Conservation (phyloP, 768 basidiomycete species). For the Trichaptum fuscoviolaceum region DNA sequence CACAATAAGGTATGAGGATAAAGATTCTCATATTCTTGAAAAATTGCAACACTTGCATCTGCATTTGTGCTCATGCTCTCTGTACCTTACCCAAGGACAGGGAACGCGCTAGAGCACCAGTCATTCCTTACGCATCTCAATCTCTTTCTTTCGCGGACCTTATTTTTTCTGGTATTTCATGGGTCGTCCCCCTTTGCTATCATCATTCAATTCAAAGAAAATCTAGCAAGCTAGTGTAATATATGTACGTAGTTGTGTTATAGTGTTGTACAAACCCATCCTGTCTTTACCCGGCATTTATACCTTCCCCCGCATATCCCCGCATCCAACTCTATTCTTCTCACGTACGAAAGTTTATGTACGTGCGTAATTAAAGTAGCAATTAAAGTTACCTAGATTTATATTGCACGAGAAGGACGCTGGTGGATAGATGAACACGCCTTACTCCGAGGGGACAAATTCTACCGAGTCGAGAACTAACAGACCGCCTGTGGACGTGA, state of each 20-base stretch:
- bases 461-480: background rate
- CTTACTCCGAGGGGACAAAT: background rate
- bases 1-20: background rate
- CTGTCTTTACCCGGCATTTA: background rate
- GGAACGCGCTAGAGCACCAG: background rate
- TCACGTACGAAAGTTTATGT: background rate
- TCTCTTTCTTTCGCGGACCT: background rate
- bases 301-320: no score
- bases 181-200: background rate
- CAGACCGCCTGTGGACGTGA: background rate
- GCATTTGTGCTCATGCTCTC: background rate
- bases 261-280: background rate
- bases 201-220: background rate
- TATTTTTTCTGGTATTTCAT: background rate
- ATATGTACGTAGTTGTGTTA: background rate
- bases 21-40: background rate
- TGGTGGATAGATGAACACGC: background rate
- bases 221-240: background rate
- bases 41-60: background rate
- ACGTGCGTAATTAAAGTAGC: background rate
- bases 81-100: background rate
- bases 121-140: background rate
- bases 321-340: no score
- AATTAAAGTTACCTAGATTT: background rate
- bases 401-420: background rate